Evolutionary conservation across 2,329 filamentous ascomycete genomes (phyloP).

Genomic region (Fusarium subtropicale): DNA sequence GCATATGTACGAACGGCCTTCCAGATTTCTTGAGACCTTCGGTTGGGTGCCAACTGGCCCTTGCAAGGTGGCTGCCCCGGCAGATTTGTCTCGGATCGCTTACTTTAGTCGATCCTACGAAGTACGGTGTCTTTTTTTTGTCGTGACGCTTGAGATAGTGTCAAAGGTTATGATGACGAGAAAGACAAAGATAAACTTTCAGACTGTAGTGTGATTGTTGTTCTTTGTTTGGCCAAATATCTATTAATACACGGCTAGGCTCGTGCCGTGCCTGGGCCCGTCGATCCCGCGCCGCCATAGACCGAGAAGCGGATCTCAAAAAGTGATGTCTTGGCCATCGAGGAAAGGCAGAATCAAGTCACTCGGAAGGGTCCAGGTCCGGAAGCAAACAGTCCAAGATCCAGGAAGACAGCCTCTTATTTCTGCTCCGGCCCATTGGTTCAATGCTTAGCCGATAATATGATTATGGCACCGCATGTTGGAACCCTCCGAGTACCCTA

Average conservation of each 20-base stretch:
- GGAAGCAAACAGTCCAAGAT: background rate
- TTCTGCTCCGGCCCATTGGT: conserved; percentile 26
- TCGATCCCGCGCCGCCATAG: conserved; percentile 38
- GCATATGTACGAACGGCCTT: conserved; percentile 34
- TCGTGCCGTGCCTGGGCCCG: conserved; percentile 45
- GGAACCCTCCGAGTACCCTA: conserved; percentile 15
- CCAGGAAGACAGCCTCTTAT: background rate
- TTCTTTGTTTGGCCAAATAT: background rate
- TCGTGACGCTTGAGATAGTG: background rate
- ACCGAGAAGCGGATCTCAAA: conserved; percentile 37
- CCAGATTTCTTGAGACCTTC: conserved; percentile 23
- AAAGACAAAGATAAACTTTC: background rate
- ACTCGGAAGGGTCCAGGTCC: conserved; percentile 12
- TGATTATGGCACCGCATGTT: conserved; percentile 18
- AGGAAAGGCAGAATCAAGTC: conserved; percentile 23
- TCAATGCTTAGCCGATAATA: conserved; percentile 18
- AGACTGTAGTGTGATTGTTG: background rate
- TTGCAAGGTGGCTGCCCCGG: conserved; percentile 17
- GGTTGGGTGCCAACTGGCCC: conserved; percentile 23
- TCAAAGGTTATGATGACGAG: background rate
- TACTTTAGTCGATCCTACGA: background rate
- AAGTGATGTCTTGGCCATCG: conserved; percentile 16
- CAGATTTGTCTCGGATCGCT: conserved; percentile 27
- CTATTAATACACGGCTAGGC: conserved; percentile 36
- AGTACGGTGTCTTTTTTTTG: background rate